phyloP scores from a whole-genome alignment of 2,329 filamentous ascomycete genomes.

The Diaporthe citrichinensis region DNA sequence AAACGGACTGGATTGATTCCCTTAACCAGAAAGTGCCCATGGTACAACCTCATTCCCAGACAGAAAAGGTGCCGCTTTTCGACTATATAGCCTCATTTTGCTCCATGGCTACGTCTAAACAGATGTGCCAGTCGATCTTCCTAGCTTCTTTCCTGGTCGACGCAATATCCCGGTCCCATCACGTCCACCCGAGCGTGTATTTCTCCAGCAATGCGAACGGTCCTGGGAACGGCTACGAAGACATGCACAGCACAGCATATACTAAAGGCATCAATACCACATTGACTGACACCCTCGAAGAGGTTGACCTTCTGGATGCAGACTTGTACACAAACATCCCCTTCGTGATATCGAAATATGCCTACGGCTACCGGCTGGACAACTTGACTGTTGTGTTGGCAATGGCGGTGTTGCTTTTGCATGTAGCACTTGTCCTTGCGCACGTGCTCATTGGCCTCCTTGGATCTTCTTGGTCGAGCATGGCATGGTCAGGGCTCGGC shows the following conservation, averaged over 20 bases:
- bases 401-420: neutral
- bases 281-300: neutral
- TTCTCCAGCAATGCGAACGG: neutral
- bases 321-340: neutral
- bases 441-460: neutral
- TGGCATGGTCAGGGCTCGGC: neutral
- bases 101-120: neutral
- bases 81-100: neutral
- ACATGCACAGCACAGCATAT: neutral
- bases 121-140: neutral
- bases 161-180: neutral
- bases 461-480: neutral
- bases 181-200: neutral
- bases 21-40: neutral
- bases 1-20: neutral
- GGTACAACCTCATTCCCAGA: neutral
- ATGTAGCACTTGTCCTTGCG: neutral
- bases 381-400: neutral
- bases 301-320: neutral
- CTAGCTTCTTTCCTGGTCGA: neutral
- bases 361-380: neutral
- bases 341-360: neutral
- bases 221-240: neutral
- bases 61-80: neutral
- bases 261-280: neutral